Percentiles rank a stretch among this genome's conserved stretches.
phyloP scores from a whole-genome alignment of 2,329 filamentous ascomycete species.

The Fusarium mexicanum region DNA sequence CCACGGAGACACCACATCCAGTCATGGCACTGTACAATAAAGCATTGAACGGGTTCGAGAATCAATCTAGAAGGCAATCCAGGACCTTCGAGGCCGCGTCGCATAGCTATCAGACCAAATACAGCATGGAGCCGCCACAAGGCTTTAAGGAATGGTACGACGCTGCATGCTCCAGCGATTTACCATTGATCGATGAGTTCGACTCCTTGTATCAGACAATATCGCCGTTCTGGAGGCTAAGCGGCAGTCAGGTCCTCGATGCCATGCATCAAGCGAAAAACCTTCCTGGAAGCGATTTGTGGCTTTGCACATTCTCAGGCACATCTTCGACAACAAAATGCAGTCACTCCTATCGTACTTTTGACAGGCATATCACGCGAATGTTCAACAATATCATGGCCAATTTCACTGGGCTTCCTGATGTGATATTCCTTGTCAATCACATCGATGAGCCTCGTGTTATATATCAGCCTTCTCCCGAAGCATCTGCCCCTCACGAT shows the following conservation, averaged over 20 bases:
- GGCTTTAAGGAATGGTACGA: slow-evolving; percentile 59
- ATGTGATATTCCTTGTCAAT: slow-evolving; percentile 57
- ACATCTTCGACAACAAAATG: slow-evolving; percentile 43
- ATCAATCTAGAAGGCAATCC: slow-evolving; percentile 51
- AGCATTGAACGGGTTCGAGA: slow-evolving; percentile 47
- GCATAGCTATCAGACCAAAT: slow-evolving; percentile 55
- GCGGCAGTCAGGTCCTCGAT: slow-evolving; percentile 46
- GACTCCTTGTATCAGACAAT: slow-evolving; percentile 54
- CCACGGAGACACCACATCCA: not conserved
- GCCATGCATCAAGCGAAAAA: slow-evolving; percentile 42
- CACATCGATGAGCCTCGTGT: slow-evolving; percentile 59
- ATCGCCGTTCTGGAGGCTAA: slow-evolving; percentile 52
- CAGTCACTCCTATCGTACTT: slow-evolving; percentile 44
- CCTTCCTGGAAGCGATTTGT: slow-evolving; percentile 47
- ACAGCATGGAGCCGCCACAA: slow-evolving; percentile 53
- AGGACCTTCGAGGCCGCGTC: slow-evolving; percentile 47
- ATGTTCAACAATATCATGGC: slow-evolving; percentile 47
- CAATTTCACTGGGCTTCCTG: slow-evolving; percentile 44
- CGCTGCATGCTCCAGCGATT: slow-evolving; percentile 52
- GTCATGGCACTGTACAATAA: slow-evolving; percentile 35
- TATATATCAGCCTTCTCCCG: slow-evolving; percentile 40
- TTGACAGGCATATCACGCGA: slow-evolving; percentile 45
- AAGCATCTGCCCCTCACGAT: not conserved
- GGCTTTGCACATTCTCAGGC: slow-evolving; percentile 48
- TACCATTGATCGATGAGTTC: slow-evolving; percentile 60